These are phyloP conservation scores for Fusarium graminum DNA, from an alignment of 2,329 filamentous ascomycete genomes.

Conservation along the genomic window DNA sequence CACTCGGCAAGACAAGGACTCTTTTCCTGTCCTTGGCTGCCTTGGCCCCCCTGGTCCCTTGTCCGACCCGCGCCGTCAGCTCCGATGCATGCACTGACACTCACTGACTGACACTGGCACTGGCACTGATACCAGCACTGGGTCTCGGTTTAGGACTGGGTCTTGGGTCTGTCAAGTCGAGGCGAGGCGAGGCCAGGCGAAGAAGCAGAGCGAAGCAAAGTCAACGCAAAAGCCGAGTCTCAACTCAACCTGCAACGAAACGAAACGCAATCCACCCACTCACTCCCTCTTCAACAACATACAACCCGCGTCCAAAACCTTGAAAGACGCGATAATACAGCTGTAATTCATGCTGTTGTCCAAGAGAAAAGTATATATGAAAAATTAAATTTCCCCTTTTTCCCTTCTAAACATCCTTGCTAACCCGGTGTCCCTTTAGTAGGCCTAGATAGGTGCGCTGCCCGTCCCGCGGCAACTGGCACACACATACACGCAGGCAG, in stretches of 20 bases:
- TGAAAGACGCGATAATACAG: slow-evolving; percentile 51
- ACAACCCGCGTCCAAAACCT: slow-evolving; percentile 50
- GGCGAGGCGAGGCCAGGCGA: slow-evolving; percentile 9
- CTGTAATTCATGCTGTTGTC: slow-evolving; percentile 52
- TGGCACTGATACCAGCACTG: too few relatives aligned
- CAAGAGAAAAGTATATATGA: slow-evolving; percentile 50
- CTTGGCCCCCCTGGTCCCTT: slow-evolving; percentile 34
- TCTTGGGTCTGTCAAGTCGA: slow-evolving; percentile 26
- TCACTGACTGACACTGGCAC: slow-evolving; percentile 16
- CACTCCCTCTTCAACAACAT: slow-evolving; percentile 44
- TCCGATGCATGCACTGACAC: slow-evolving; percentile 41
- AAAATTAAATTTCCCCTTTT: slow-evolving; percentile 17
- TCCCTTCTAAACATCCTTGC: slow-evolving; percentile 15
- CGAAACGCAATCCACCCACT: slow-evolving; percentile 41
- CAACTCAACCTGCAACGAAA: slow-evolving; percentile 35
- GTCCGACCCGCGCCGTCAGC: slow-evolving; percentile 44
- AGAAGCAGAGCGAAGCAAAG: slow-evolving; percentile 25
- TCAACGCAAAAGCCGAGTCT: slow-evolving; percentile 35
- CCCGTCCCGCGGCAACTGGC: slow-evolving; percentile 47
- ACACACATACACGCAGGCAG: slow-evolving; percentile 26
- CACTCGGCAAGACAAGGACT: background rate
- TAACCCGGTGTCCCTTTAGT: slow-evolving; percentile 34
- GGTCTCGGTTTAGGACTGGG: slow-evolving; percentile 11
- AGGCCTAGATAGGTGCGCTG: slow-evolving; percentile 53
- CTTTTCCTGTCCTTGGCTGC: slow-evolving; percentile 21